A percentile compares a stretch with the other conserved stretches of the same genome.
Conservation (phyloP, 228 moss, liverwort and hornwort species). For the Sphagnum magellanicum region DNA sequence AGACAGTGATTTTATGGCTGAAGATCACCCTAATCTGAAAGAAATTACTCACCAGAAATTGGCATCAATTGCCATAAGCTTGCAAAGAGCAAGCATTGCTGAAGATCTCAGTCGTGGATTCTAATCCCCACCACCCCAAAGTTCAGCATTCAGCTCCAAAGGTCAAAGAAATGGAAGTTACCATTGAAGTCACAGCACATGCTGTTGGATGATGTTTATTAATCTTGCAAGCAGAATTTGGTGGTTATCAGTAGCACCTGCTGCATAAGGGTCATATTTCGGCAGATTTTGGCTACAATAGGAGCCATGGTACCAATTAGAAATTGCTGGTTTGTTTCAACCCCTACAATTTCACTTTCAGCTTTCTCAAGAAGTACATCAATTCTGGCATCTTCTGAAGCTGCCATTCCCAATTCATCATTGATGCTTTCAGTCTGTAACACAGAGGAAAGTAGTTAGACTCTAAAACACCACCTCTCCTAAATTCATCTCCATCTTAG, state of each 20-base stretch:
- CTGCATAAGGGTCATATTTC: conserved; percentile 61
- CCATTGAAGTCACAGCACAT: neutral
- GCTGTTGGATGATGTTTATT: neutral
- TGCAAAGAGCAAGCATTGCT: conserved; percentile 90
- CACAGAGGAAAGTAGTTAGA: neutral
- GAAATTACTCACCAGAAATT: conserved; percentile 59
- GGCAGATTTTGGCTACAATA: conserved; percentile 70
- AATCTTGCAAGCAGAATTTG: neutral
- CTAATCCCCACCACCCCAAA: conserved; percentile 31
- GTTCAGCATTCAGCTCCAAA: conserved; percentile 5
- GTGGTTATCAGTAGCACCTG: conserved; percentile 37
- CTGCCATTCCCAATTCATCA: conserved; percentile 76
- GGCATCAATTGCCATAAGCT: conserved; percentile 88
- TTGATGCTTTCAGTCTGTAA: conserved; percentile 75
- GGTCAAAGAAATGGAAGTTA: neutral
- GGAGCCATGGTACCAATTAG: conserved; percentile 75
- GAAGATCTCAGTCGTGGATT: conserved; percentile 59
- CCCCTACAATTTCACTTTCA: conserved; percentile 66
- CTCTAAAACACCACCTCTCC: neutral
- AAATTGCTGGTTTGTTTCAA: conserved; percentile 36
- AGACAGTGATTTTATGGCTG: too few species aligned
- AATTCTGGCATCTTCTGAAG: conserved; percentile 87
- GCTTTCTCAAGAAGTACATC: conserved; percentile 64
- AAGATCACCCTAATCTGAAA: too few species aligned
- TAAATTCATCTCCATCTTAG: neutral